phyloP scores from a whole-genome alignment of 495 filamentous ascomycete genomes.

The Aspergillus asperescens region DNA sequence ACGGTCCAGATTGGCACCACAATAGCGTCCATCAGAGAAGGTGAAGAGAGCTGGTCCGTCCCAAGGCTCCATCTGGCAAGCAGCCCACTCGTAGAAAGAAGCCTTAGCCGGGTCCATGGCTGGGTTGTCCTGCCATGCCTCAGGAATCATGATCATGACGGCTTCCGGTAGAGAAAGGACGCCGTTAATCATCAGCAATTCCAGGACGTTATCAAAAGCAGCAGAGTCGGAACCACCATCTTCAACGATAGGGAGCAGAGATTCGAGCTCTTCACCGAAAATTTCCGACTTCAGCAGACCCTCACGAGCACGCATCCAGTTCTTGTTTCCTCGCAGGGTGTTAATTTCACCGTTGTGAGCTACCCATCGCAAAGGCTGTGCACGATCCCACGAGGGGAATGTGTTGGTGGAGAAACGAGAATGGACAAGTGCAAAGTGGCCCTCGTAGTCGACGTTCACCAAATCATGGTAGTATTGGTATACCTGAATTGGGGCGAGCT shows the following conservation, averaged over 20 bases:
- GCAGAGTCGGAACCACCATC: constrained; percentile 97
- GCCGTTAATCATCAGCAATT: constrained; percentile 92
- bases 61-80: constrained; percentile 99
- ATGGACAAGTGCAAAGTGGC: constrained; percentile 95
- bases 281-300: constrained; percentile 90
- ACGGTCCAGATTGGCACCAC: constrained; percentile 96
- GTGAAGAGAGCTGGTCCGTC: constrained; percentile 97
- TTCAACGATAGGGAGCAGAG: constrained; percentile 91
- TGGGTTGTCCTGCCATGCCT: constrained; percentile 95
- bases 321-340: constrained; percentile 97
- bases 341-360: constrained; percentile 99
- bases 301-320: constrained; percentile 99
- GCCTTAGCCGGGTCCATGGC: constrained; percentile 93
- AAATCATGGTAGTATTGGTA: constrained; percentile 99
- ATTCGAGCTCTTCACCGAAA: constrained; percentile 89
- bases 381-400: constrained; percentile 98
- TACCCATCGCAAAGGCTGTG: constrained; percentile 93
- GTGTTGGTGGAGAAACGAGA: constrained; percentile 99
- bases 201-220: constrained; percentile 96
- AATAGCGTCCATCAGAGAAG: constrained; percentile 96
- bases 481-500: constrained; percentile 93
- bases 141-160: constrained; percentile 98
- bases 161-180: constrained; percentile 95
- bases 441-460: constrained; percentile 96
- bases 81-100: constrained; percentile 99